These are phyloP conservation scores for Zygotorulaspora sp. DNA, from an alignment of 805 yeast species.

Conservation along the genomic window DNA sequence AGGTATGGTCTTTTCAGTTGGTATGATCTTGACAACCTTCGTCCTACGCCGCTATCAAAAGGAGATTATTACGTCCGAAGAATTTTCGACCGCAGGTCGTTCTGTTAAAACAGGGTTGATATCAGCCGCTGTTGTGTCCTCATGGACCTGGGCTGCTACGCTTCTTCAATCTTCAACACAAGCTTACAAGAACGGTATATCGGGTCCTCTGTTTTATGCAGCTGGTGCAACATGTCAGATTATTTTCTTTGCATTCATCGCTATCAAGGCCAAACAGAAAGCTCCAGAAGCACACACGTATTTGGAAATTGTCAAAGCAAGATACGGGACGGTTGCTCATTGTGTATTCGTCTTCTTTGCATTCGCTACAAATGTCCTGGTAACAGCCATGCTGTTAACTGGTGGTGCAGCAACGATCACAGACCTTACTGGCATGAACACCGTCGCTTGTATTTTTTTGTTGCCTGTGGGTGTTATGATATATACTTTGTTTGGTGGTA, in stretches of 20 bases:
- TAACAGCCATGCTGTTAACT: constrained; percentile 85
- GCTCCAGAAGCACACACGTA: constrained; percentile 94
- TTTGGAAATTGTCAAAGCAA: constrained; percentile 71
- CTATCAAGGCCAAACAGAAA: constrained; percentile 80
- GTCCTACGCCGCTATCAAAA: constrained; percentile 72
- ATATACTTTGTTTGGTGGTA: constrained; percentile 76
- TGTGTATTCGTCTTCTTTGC: constrained; percentile 71
- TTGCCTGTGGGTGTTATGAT: constrained; percentile 76
- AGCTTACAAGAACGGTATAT: constrained; percentile 71
- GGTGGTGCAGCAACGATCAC: constrained; percentile 84
- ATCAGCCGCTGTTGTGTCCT: constrained; percentile 84
- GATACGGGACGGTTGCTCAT: constrained; percentile 80
- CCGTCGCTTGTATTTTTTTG: constrained; percentile 75
- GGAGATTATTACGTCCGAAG: constrained; percentile 88
- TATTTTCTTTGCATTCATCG: constrained; percentile 77
- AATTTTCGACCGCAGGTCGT: constrained; percentile 90
- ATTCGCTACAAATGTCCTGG: constrained; percentile 79
- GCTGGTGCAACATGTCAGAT: constrained; percentile 91
- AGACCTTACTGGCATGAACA: constrained; percentile 77
- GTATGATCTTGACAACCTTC: constrained; percentile 73
- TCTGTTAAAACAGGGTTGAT: constrained; percentile 79
- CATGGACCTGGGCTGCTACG: constrained; percentile 95
- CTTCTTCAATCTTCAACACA: constrained; percentile 70
- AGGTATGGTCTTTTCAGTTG: constrained; percentile 72
- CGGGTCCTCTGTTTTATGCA: constrained; percentile 81